Base-by-base conservation (phyloP, 2,329 filamentous ascomycete species). In the Aspergillus brasiliensis region DNA sequence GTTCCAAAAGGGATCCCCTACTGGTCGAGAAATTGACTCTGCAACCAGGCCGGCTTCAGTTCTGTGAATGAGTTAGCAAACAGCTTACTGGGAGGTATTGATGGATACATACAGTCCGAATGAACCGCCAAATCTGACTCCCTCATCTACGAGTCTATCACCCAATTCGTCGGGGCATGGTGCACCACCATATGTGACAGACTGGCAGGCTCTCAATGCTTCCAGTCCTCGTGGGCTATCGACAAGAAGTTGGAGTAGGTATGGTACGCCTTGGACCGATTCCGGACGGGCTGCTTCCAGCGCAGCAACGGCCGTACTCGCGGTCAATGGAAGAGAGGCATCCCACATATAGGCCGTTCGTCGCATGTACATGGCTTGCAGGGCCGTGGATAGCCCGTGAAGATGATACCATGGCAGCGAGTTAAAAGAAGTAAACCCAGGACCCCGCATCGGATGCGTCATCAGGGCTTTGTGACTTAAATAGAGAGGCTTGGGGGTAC, bases 341-440 rank as follows among this genome's bases (percentile, higher is more conserved):
- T 79, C 79, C 68, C 75, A 80, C 67, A 81, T 70, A 56, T 74
- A 75, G 0, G 78, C 75, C 0, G 72, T 76, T 42, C 75, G 77
- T 13, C 75, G 69, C 73, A 77, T 76, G 67, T 76, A 81, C 71
- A 82, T 79, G 15, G 78, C 77, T 56, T 77, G 77, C 27, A 80
- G 63, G 5, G 76, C 75, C 0, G 77, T 79, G 6, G 75, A 74
- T 3, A 81, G 60, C 2, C 78, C 78, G 48, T 81, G 77, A 7
- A 78, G 65, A 57, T 81, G 79, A 63, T 78, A 81, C 76, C 75
- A 79, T 0, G 79, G 79, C 1, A 81, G 69, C 0, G 78, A 70
- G 53, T 78, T 79, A 61, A 81, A 81, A 0, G 76, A 77, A 1
- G 73, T 75, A 25, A 79, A 67, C 0, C 75, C 77, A 0, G 75